Base-by-base conservation (phyloP, 345 rosid species). In the Populus tremula region DNA sequence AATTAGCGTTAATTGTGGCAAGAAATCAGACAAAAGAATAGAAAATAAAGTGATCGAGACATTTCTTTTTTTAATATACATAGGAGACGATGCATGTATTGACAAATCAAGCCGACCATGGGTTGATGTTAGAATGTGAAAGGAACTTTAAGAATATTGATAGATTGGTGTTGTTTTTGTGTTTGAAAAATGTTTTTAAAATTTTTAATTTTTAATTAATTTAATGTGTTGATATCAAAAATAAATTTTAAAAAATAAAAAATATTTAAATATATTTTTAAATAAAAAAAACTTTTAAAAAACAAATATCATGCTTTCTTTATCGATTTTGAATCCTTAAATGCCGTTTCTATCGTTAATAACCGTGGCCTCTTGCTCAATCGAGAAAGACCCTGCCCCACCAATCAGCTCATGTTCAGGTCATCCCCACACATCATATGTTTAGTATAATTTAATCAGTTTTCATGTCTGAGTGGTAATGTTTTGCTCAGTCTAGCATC, bases 1-100 rank as follows among this genome's bases (percentile, higher is more conserved):
- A 2, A 45, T n/a, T 38, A 53, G 67, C 81, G 76, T 66, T 35
- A 39, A 65, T 72, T 72, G 27, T 23, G 76, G 81, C 71, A 78
- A 38, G 20, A 64, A 72, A 36, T 7, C 6, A 67, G 43, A 72
- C 14, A 65, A 49, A 64, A 8, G 11, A 20, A 18, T 10, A 10
- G 5, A 35, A 23, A 50, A 29, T 5, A 43, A 27, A 70, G 71
- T 17, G 67, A 65, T 11, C 27, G 6, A 21, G n/a, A 41, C 65
- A 21, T 0, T 25, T 17, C 35, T 31, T 16, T 16, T 17, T 31
- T 47, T 4, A 33, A 33, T 33, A 4, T 33, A 33, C 20, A 4
- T 20, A 23, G 11, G 33, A 31, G 27, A 66, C 50, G 23, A 38
- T 54, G 47, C 50, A 54, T 76, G 29, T 38, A 8, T 10, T 7